Conservation (phyloP, 1,139 yeast species). For the Magnusiomyces suaveolens region DNA sequence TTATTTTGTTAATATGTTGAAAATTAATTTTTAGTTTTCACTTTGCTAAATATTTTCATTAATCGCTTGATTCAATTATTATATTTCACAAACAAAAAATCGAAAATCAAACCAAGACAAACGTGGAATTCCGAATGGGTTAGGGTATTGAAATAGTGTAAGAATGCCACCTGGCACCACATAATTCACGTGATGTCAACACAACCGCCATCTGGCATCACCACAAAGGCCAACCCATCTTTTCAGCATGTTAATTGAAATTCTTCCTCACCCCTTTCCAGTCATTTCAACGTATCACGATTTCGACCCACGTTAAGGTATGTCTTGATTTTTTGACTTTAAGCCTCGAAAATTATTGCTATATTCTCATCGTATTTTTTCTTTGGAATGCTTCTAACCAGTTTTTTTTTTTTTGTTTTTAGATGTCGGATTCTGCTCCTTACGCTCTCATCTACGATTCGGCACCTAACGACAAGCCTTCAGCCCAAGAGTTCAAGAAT, state of each 20-base stretch:
- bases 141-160: too few species aligned
- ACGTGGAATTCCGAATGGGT: not conserved
- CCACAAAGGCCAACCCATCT: not conserved
- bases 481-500: conserved; percentile 67
- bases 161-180: not conserved
- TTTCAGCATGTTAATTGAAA: not conserved
- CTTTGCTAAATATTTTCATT: too few species aligned
- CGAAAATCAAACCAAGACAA: too few species aligned
- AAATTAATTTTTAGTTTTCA: too few species aligned
- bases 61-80: too few species aligned
- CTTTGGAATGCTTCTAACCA: not conserved
- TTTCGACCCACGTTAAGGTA: not conserved
- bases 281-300: not conserved
- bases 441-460: conserved; percentile 32
- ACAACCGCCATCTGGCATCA: not conserved
- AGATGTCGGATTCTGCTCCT: conserved; percentile 30
- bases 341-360: not conserved
- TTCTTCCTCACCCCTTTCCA: not conserved
- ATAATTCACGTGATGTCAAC: not conserved
- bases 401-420: not conserved
- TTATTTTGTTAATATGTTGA: too few species aligned
- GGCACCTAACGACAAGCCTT: conserved; percentile 48
- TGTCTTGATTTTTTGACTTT: not conserved
- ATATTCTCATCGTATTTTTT: not conserved
- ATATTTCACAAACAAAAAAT: too few species aligned